These are phyloP conservation scores for Hyphopichia pseudoburtonii DNA, from an alignment of 1,139 yeast species.

Conservation along the genomic window DNA sequence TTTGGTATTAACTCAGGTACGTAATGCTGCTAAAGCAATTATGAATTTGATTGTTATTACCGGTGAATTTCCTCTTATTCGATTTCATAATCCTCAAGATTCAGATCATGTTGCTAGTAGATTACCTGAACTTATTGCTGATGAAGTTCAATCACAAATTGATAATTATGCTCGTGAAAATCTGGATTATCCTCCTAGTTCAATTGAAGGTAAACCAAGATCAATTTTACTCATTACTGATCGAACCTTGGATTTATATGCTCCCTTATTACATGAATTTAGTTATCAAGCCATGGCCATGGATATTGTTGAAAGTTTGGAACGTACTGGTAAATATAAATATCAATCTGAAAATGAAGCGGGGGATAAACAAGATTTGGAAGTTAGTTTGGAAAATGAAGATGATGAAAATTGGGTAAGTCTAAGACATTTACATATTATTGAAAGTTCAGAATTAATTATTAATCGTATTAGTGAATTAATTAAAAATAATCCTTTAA, in stretches of 20 bases:
- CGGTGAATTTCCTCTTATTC: conserved; percentile 85
- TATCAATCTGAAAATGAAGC: conserved; percentile 63
- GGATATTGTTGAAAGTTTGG: conserved; percentile 59
- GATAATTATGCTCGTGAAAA: conserved; percentile 74
- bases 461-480: conserved; percentile 64
- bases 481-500: conserved; percentile 68
- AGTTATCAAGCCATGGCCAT: conserved; percentile 93
- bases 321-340: conserved; percentile 53
- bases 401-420: conserved; percentile 75
- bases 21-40: conserved; percentile 59
- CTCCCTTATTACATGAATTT: conserved; percentile 88
- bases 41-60: conserved; percentile 64
- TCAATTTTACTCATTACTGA: conserved; percentile 77
- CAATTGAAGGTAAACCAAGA: conserved; percentile 58
- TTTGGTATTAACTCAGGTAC: conserved; percentile 58
- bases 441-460: conserved; percentile 69
- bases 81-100: conserved; percentile 63
- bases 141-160: conserved; percentile 64
- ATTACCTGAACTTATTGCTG: conserved; percentile 73
- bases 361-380: conserved; percentile 49
- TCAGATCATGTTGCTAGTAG: conserved; percentile 51
- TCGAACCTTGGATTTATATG: conserved; percentile 77
- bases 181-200: conserved; percentile 62
- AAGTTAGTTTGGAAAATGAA: conserved; percentile 52
- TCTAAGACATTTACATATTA: conserved; percentile 73